Conservation (phyloP, 2,329 filamentous ascomycete genomes). For the Ophiocordyceps australis region DNA sequence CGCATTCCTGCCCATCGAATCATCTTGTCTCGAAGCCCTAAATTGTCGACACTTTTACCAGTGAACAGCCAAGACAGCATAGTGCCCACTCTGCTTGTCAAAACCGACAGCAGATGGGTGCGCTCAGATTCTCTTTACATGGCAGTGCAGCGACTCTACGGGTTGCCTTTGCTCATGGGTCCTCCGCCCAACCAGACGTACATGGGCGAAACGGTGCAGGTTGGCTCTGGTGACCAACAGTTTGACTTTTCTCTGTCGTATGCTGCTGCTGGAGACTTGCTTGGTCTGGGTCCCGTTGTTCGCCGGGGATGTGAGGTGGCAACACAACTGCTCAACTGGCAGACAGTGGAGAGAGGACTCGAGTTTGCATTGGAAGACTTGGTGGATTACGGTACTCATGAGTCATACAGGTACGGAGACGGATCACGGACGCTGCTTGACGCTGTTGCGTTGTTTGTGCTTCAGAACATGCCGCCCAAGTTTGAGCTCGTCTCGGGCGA, state of each 20-base stretch:
- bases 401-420: constrained; percentile 30
- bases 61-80: constrained; percentile 6
- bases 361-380: constrained; percentile 32
- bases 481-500: constrained; percentile 37
- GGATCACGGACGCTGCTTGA: constrained; percentile 35
- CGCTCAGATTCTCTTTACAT: constrained; percentile 37
- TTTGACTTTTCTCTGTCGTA: constrained; percentile 44
- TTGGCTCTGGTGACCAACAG: constrained; percentile 20
- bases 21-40: constrained; percentile 31
- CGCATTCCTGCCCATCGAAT: constrained; percentile 34
- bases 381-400: constrained; percentile 16
- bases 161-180: constrained; percentile 26
- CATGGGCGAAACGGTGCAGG: constrained; percentile 13
- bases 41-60: constrained; percentile 12
- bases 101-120: constrained; percentile 32
- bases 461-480: constrained; percentile 37
- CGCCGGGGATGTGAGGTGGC: constrained; percentile 42
- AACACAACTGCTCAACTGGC: constrained; percentile 38
- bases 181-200: constrained; percentile 10
- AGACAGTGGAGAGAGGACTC: constrained; percentile 40
- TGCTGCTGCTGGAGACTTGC: constrained; percentile 40
- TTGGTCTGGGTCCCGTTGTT: constrained; percentile 35
- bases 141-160: constrained; percentile 39
- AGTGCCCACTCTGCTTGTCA: constrained; percentile 18
- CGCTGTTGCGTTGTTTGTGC: constrained; percentile 37